Base-by-base conservation (phyloP, 2,329 filamentous ascomycete species). In the Aureobasidium sp. region DNA sequence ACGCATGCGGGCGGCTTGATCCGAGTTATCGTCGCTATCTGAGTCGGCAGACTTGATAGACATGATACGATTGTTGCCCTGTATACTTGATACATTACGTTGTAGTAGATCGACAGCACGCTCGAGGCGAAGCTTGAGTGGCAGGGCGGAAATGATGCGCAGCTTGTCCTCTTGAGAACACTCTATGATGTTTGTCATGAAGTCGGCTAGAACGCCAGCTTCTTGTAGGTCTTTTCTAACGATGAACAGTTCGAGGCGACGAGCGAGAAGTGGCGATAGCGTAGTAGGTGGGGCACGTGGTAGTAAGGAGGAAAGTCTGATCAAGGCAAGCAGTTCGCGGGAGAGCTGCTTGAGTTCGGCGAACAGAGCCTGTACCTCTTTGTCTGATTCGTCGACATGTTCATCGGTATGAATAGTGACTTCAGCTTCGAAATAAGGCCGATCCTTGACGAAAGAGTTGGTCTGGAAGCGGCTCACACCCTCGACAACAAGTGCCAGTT, bases 141-240 rank as follows among this genome's bases (percentile, higher is more conserved):
- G 86, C 5, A 95, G 76, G 0, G 92, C 86, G n/a, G 90, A 85
- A 39, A 99, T 79, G 17, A 99, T 84, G 62, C 89, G 85, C 60
- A 99, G 81, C 74, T 96, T 97, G 72, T 99, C 94, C 73, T 96
- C 91, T 66, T 95, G 89, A 10, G 86, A 88, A 56, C 89, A 87
- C 66, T 96, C 91, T 2, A 96, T 84, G 27, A 97, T 84, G 71
- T 96, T 96, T 43, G 91, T 88, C 91, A 99, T 97, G 73, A 97
- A 97, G 73, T 99, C 94, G 7, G 94, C 93, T 10, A 99, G 81
- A 9, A 86, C 79, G 2, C 93, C 93, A 1, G 92, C 92, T 67
- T 97, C 92, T 46, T 84, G 81, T 56, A 94, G 74, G 63, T 91
- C 87, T 72, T 94, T 95, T 73, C 88, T 86, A 36, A 86, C 82